Evolutionary conservation across 495 filamentous ascomycete species (phyloP).

Genomic region (Penicillium dipodomyicola): DNA sequence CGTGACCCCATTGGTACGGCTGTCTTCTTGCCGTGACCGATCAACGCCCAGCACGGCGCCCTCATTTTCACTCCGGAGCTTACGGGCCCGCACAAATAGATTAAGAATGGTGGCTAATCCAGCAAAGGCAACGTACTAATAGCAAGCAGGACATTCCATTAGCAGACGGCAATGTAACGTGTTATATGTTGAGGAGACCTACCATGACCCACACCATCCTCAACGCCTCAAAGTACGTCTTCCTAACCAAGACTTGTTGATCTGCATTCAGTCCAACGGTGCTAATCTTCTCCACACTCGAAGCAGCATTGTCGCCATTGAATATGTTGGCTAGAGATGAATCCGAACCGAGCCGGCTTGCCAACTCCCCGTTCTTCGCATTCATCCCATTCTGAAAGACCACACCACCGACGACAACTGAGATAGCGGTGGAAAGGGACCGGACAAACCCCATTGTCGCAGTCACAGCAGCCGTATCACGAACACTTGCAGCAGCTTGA

Average conservation of each 20-base stretch:
- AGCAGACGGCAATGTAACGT: neutral
- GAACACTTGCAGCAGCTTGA: slow-evolving; percentile 28
- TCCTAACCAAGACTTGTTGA: slow-evolving; percentile 3
- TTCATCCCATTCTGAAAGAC: slow-evolving; percentile 51
- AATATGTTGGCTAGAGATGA: neutral
- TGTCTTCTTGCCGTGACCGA: neutral
- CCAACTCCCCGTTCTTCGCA: neutral
- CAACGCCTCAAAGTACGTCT: slow-evolving; percentile 1
- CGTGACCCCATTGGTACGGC: neutral
- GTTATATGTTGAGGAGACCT: neutral
- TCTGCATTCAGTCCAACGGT: neutral
- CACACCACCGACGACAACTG: slow-evolving; percentile 66
- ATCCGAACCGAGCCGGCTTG: slow-evolving; percentile 2
- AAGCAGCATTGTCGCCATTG: slow-evolving; percentile 10
- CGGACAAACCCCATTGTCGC: slow-evolving; percentile 40
- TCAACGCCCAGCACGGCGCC: neutral
- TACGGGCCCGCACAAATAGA: neutral
- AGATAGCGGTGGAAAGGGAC: slow-evolving; percentile 41
- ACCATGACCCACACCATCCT: slow-evolving; percentile 10
- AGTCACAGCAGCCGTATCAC: slow-evolving; percentile 39
- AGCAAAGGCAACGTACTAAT: slow-evolving; percentile 9
- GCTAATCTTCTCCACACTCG: slow-evolving; percentile 12
- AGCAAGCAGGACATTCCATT: neutral
- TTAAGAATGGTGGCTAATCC: neutral
- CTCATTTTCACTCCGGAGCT: neutral